Evolutionary conservation across 2,329 filamentous ascomycete genomes (phyloP).

Genomic region (Neodidymelliopsis sp.): DNA sequence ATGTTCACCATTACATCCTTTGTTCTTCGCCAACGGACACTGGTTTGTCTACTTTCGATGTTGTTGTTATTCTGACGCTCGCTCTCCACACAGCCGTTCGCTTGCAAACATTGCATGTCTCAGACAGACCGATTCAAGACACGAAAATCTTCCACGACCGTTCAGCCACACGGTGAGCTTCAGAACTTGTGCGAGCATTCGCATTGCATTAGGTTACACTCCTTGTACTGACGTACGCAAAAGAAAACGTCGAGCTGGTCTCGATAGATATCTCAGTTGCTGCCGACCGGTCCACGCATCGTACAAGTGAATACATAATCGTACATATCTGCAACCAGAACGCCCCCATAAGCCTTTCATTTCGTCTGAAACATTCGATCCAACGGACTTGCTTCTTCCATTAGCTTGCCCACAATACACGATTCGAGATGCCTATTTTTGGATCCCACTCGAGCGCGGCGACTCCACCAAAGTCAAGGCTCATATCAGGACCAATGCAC

Average conservation of each 20-base stretch:
- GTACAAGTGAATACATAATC: not conserved
- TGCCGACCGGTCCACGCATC: not conserved
- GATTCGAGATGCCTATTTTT: constrained; percentile 13
- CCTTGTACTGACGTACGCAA: constrained; percentile 29
- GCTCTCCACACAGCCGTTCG: constrained; percentile 21
- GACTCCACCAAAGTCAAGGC: constrained; percentile 32
- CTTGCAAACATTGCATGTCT: constrained; percentile 37
- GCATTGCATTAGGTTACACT: constrained; percentile 12
- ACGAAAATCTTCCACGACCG: constrained; percentile 14
- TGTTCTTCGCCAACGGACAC: constrained; percentile 3
- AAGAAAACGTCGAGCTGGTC: constrained; percentile 9
- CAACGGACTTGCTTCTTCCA: constrained; percentile 3
- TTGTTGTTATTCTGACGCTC: not conserved
- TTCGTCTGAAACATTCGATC: constrained; percentile 24
- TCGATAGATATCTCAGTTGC: constrained; percentile 18
- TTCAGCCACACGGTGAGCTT: constrained; percentile 34
- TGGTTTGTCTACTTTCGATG: not conserved
- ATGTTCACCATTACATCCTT: not conserved
- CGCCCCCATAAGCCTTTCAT: not conserved
- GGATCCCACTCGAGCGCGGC: constrained; percentile 18
- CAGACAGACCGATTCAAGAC: constrained; percentile 21
- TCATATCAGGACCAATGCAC: constrained; percentile 45
- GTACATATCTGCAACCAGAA: not conserved
- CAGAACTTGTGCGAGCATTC: constrained; percentile 19
- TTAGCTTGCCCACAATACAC: not conserved